Conservation (phyloP, 495 filamentous ascomycete species). For the Entonaema liquescens region DNA sequence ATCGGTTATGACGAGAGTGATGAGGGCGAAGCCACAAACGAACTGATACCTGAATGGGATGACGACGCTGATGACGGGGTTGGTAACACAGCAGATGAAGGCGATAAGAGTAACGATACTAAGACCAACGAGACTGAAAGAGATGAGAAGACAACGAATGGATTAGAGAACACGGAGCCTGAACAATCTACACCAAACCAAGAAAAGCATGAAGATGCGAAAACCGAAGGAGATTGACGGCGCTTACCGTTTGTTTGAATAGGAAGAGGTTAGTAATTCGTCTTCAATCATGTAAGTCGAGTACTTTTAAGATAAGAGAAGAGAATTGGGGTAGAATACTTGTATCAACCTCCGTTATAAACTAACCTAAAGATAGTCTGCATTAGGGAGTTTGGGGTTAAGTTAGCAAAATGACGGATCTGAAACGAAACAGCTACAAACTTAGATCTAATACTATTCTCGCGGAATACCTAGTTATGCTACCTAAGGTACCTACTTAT, state of each 20-base stretch:
- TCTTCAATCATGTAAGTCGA: background rate
- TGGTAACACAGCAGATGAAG: constrained; percentile 8
- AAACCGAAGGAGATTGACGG: background rate
- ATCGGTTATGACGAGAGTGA: constrained; percentile 56
- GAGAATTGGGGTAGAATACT: no score
- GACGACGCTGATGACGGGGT: constrained; percentile 31
- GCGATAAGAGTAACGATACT: background rate
- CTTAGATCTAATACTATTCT: background rate
- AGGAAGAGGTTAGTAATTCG: background rate
- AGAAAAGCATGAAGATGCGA: constrained; percentile 12
- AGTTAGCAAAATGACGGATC: background rate
- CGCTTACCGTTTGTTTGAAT: background rate
- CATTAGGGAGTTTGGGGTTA: background rate
- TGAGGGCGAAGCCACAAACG: constrained; percentile 67
- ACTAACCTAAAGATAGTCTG: background rate
- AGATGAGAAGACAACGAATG: constrained; percentile 1
- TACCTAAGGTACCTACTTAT: no score
- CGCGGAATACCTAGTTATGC: no score
- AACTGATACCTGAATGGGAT: constrained; percentile 64
- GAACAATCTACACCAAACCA: constrained; percentile 3
- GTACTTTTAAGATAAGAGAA: no score
- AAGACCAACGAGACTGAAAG: constrained; percentile 4
- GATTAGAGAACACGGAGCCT: background rate
- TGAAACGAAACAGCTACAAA: background rate
- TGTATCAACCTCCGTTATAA: no score